Base-by-base conservation (phyloP, 345 rosid species). In the Streptanthus diversifolius region DNA sequence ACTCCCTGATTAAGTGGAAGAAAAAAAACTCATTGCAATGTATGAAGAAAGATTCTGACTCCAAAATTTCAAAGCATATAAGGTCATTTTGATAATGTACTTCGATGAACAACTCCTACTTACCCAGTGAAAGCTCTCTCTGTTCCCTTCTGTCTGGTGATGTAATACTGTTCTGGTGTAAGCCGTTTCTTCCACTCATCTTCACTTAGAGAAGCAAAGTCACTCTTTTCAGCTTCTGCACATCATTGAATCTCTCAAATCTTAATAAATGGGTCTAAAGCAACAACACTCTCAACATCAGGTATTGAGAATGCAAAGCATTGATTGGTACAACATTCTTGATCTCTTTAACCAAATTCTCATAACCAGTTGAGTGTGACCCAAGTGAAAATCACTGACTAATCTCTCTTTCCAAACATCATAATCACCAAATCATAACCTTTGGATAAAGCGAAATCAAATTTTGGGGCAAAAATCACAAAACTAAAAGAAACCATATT, bases 71-170 rank as follows among this genome's bases (percentile, higher is more conserved):
- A 43, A 8, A 66, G 18, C 19, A 9, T 15, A 3, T 1, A 25
- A 59, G 19, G 7, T 24, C 22, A 14, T 0, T 41, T 33, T 30
- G 33, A 48, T 10, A 22, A 27, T 17, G 32, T 24, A 32, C 3
- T 29, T 30, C 14, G 17, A 63, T 41, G 36, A 53, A n/a, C 0
- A 7, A 22, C 40, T 10, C 29, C 10, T 47, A 24, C 73, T 66
- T 87, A 90, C 98, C 97, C 97, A 8, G 86, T 82, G 79, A 93
- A 93, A 37, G 98, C 98, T 81, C 92, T 81, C 78, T 93, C 98
- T 1, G 97, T 90, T 7, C 98, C 97, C 58, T 93, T 89, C 29
- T 88, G 88, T 24, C 97, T 85, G 15, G 98, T 82, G 60, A 90
- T 40, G 75, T 88, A 82, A 64, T 82, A 91, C 58, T 93, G 97